Evolutionary conservation across 805 yeast genomes (phyloP).

Genomic region (Suhomyces sp.): DNA sequence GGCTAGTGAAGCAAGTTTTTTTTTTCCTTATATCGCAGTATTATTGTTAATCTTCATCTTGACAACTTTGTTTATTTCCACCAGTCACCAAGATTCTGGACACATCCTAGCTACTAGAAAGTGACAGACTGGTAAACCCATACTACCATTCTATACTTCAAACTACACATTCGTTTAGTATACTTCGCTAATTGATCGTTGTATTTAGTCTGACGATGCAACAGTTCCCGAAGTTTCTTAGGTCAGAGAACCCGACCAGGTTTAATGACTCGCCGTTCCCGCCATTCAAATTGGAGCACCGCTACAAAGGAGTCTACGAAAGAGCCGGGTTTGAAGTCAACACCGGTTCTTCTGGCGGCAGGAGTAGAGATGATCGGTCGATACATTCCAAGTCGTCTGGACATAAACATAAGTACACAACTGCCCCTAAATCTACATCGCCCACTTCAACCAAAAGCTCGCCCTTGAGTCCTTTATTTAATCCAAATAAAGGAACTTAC

Average conservation of each 20-base stretch:
- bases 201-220: constrained; percentile 7
- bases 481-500: constrained; percentile 1
- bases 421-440: constrained; percentile 11
- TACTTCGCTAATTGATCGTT: neutral
- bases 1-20: neutral
- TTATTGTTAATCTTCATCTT: neutral
- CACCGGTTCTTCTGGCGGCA: constrained; percentile 5
- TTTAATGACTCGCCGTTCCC: constrained; percentile 59
- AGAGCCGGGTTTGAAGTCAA: constrained; percentile 73
- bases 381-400: constrained; percentile 3
- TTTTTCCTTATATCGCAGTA: neutral
- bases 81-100: neutral
- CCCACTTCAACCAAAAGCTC: constrained; percentile 9
- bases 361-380: constrained; percentile 6
- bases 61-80: neutral
- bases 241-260: constrained; percentile 18
- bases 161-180: neutral
- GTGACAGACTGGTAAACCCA: neutral
- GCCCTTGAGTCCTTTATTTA: constrained; percentile 4
- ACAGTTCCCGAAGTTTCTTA: constrained; percentile 20
- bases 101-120: neutral
- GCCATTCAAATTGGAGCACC: constrained; percentile 58
- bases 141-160: neutral
- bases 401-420: constrained; percentile 3
- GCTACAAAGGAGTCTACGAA: constrained; percentile 70